Conservation (phyloP, 331 rosid genomes). For the Stylosanthes scabra region DNA sequence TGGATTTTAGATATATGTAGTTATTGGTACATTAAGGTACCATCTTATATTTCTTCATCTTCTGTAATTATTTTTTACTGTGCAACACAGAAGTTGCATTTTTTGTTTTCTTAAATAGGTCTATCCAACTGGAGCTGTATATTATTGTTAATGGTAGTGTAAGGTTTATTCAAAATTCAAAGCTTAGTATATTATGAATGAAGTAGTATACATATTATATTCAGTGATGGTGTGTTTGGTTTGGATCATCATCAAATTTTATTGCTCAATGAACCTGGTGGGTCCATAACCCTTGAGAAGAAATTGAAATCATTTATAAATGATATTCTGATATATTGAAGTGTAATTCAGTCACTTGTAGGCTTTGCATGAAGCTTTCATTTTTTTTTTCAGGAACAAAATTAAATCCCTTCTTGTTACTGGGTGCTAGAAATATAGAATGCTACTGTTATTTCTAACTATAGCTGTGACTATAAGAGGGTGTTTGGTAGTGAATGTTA, state of each 20-base stretch:
- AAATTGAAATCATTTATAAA: too few relatives aligned
- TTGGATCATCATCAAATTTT: too few relatives aligned
- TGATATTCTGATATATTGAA: neutral
- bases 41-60: conserved; percentile 33
- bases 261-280: too few relatives aligned
- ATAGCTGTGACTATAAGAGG: too few relatives aligned
- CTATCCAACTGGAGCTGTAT: conserved; percentile 15
- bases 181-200: conserved; percentile 41
- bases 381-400: neutral
- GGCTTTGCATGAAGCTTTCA: neutral
- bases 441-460: too few relatives aligned
- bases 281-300: too few relatives aligned
- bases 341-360: neutral
- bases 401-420: too few relatives aligned
- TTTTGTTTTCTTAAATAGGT: too few relatives aligned
- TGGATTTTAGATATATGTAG: conserved; percentile 52
- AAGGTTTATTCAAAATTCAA: conserved; percentile 38
- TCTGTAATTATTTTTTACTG: conserved; percentile 7
- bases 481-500: too few relatives aligned
- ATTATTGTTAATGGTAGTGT: conserved; percentile 2
- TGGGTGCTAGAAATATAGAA: too few relatives aligned
- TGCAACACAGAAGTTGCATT: conserved; percentile 27
- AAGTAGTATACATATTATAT: too few relatives aligned
- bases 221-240: too few relatives aligned
- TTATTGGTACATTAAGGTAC: conserved; percentile 39